Percentiles rank a stretch among this genome's conserved stretches.
These are phyloP conservation scores for Bassia scoparia DNA, from an alignment of 148 eudicot species.

Conservation along the genomic window DNA sequence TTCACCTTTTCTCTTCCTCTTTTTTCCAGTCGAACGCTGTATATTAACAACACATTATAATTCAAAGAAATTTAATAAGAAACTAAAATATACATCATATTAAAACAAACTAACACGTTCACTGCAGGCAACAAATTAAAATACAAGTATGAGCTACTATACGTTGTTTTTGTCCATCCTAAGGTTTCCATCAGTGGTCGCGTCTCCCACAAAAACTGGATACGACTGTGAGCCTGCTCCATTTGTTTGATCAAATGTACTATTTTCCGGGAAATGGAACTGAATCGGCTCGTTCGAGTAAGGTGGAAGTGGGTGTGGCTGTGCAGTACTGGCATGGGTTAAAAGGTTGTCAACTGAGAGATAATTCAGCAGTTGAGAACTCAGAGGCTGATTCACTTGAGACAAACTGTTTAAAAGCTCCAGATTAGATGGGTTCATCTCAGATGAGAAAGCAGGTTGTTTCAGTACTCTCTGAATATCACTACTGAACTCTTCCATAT, in stretches of 20 bases:
- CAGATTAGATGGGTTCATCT: conserved; percentile 30
- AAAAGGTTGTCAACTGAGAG: conserved; percentile 28
- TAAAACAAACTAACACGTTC: no score
- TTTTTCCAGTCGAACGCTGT: conserved; percentile 38
- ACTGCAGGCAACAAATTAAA: not conserved
- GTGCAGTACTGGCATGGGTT: not conserved
- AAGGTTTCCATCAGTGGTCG: not conserved
- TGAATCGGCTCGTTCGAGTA: conserved; percentile 7
- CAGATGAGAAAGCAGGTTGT: conserved; percentile 26
- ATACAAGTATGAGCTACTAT: not conserved
- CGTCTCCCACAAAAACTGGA: conserved; percentile 18
- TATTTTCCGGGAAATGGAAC: not conserved
- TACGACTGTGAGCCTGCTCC: conserved; percentile 1
- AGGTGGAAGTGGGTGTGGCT: not conserved
- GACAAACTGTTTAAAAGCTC: conserved; percentile 22
- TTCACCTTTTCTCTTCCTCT: conserved; percentile 46
- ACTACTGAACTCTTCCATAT: conserved; percentile 42
- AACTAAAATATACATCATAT: no score
- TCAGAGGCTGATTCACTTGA: conserved; percentile 23
- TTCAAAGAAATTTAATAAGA: no score
- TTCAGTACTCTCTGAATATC: conserved; percentile 34
- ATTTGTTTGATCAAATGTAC: conserved; percentile 14
- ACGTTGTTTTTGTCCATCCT: conserved; percentile 17
- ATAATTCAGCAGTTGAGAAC: conserved; percentile 30
- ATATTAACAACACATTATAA: not conserved